Percentiles rank a stretch among this genome's conserved stretches.
Conservation (phyloP, 441 rosid genomes). For the Flueggea neowawraea region DNA sequence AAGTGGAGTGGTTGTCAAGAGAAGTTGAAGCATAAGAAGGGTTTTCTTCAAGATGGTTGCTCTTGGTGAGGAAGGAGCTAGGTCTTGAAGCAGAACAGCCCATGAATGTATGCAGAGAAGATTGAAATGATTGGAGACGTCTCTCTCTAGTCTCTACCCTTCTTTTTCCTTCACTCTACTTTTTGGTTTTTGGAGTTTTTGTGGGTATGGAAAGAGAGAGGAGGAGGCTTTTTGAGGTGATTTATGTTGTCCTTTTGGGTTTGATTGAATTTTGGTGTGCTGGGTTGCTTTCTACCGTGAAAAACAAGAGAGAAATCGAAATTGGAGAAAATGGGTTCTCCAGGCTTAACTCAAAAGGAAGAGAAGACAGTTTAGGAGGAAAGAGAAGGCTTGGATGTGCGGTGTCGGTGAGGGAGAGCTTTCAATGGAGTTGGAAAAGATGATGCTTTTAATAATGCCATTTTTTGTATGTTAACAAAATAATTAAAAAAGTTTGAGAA, state of each 20-base stretch:
- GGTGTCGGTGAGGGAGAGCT: slow-evolving; percentile 44
- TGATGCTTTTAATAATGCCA: slow-evolving; percentile 15
- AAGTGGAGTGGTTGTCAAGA: background rate
- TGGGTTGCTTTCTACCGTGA: no score
- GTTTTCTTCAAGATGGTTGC: slow-evolving; percentile 21
- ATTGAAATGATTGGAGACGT: background rate
- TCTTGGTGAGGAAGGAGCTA: slow-evolving; percentile 23
- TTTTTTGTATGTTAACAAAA: no score
- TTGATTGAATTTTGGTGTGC: no score
- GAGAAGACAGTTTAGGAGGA: slow-evolving; percentile 3
- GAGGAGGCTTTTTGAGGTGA: no score
- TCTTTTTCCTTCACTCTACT: no score
- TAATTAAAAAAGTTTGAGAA: no score
- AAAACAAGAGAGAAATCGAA: no score
- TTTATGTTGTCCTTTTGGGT: no score
- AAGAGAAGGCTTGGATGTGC: slow-evolving; percentile 13
- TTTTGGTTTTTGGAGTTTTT: no score
- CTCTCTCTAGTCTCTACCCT: no score
- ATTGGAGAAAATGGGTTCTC: background rate
- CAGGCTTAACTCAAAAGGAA: background rate
- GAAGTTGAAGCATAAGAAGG: slow-evolving; percentile 15
- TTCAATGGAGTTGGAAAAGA: slow-evolving; percentile 37
- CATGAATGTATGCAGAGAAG: slow-evolving; percentile 30
- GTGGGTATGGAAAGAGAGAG: no score
- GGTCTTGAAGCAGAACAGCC: slow-evolving; percentile 81